Percentiles rank a stretch among this genome's conserved stretches.
Conservation (phyloP, 768 basidiomycete genomes). For the Tulasnella sp. region DNA sequence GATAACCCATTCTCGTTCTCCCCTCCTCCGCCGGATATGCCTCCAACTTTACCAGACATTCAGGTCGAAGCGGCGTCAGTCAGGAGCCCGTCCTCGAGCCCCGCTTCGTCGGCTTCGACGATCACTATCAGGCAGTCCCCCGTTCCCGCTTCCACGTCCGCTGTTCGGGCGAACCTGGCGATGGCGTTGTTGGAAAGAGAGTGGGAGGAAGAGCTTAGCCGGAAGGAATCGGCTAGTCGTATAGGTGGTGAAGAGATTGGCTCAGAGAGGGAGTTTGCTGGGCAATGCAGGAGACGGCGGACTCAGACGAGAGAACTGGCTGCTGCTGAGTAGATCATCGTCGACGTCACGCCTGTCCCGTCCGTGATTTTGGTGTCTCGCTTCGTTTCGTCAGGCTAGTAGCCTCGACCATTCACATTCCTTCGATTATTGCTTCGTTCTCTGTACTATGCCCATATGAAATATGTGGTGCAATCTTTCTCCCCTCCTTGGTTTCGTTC, state of each 20-base stretch:
- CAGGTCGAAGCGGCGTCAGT: neutral
- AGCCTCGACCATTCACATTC: neutral
- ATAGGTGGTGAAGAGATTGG: constrained; percentile 35
- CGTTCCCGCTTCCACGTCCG: neutral
- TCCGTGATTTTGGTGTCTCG: neutral
- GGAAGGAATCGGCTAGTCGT: constrained; percentile 58
- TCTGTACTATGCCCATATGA: neutral
- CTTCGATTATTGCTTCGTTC: neutral
- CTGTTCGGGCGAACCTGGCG: neutral
- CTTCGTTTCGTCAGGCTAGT: neutral
- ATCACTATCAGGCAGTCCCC: neutral
- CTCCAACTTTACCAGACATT: neutral
- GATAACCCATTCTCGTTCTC: constrained; percentile 7
- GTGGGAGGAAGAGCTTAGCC: constrained; percentile 72
- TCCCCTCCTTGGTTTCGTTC: neutral
- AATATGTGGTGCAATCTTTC: neutral
- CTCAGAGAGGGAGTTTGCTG: neutral
- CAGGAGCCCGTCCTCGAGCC: neutral
- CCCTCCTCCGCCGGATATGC: neutral
- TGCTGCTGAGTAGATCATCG: neutral
- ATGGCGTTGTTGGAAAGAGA: constrained; percentile 32
- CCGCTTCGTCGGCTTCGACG: neutral
- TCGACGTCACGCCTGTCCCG: neutral
- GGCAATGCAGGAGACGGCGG: neutral
- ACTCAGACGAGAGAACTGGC: neutral